Base-by-base conservation (phyloP, 495 filamentous ascomycete species). In the Penicillium coprophilum region DNA sequence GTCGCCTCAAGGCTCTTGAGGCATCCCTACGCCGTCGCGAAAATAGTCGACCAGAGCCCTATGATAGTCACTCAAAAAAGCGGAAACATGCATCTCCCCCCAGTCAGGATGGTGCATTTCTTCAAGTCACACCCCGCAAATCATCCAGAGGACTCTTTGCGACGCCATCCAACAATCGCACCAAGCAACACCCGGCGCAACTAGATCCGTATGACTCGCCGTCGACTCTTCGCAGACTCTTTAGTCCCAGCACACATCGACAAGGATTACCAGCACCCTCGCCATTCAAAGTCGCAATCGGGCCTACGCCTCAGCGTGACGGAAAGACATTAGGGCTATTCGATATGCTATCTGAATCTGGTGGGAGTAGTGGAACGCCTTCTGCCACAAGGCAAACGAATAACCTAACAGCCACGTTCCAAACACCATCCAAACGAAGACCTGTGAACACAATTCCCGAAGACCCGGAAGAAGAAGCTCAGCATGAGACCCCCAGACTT, bases 221-320 rank as follows among this genome's bases (percentile, higher is more conserved):
- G 1, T 82, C 86, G 0, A 64, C 77, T 2, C 64, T 82, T 10
- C 76, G 83, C 7, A 80, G 80, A 46, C 74, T 87, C 20, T 85
- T 85, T 71, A 87, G 84, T 55, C 86, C 85, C 1, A 75, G 75
- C 55, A 74, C 60, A 45, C 82, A 63, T 70, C 78, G 27, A 72
- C 77, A 51, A 76, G 36, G 74, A 23, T 51, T 62, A 28, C 63
- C 67, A 30, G 64, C 69, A 20, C 62, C 60, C 1, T 66, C 71
- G 6, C 75, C 74, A 3, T 53, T 76, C 8, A 76, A 76, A 38
- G 52, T 69, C 41, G 70, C 72, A 20, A 81, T 97, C 59, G 92
- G 92, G 7, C 92, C 92, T 2, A 97, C 94, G 2, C 94, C 94
- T 2, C 92, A 97, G 61, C 88, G 87, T 56, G 89, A 96, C 69